Percentiles rank a stretch among this genome's conserved stretches.
phyloP scores from a whole-genome alignment of 208 protist species.

The Strigomonas culicis region DNA sequence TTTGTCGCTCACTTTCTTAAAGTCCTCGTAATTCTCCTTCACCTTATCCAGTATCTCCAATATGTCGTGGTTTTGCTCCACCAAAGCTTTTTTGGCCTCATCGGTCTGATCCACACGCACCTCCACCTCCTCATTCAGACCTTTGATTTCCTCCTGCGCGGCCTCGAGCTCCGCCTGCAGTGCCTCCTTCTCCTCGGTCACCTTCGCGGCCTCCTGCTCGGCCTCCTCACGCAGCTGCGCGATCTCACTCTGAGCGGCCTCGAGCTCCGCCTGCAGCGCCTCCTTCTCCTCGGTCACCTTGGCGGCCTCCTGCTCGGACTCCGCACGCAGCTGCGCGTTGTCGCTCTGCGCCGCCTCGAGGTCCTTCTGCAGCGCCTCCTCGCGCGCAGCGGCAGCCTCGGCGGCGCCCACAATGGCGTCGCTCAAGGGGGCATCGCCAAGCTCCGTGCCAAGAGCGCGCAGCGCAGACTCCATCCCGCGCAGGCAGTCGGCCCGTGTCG shows the following conservation, averaged over 20 bases:
- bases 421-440: too few relatives aligned
- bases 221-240: neutral
- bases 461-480: too few relatives aligned
- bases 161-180: neutral
- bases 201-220: neutral
- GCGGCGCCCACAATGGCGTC: too few relatives aligned
- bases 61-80: neutral
- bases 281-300: neutral
- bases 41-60: neutral
- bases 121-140: neutral
- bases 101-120: too few relatives aligned
- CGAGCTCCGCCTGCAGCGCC: neutral
- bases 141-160: neutral
- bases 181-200: neutral
- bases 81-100: neutral
- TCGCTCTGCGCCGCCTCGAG: too few relatives aligned
- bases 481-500: too few relatives aligned
- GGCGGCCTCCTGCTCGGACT: too few relatives aligned
- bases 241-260: neutral
- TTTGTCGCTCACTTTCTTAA: neutral
- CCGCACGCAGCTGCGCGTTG: too few relatives aligned
- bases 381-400: too few relatives aligned
- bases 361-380: too few relatives aligned
- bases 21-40: neutral
- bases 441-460: too few relatives aligned